phyloP scores from a whole-genome alignment of 2,329 filamentous ascomycete species.

The Cercospora canescens region DNA sequence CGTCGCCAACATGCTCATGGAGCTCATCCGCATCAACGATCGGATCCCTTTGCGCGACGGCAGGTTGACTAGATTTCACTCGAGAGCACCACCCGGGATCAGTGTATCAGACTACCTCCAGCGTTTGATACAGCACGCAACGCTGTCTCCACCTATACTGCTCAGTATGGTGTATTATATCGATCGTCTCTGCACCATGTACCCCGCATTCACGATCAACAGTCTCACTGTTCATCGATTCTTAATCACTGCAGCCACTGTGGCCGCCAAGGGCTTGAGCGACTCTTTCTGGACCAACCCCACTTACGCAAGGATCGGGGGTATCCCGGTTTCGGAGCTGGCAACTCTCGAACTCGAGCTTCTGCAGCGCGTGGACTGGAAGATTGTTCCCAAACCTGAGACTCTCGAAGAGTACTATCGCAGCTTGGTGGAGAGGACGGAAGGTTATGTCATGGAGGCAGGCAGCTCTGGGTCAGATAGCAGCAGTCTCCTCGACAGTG shows the following conservation, averaged over 20 bases:
- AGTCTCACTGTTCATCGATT: slow-evolving; percentile 96
- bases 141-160: slow-evolving; percentile 87
- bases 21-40: slow-evolving; percentile 92
- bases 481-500: slow-evolving; percentile 19
- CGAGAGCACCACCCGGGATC: slow-evolving; percentile 77
- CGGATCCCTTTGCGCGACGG: slow-evolving; percentile 79
- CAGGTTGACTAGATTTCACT: slow-evolving; percentile 91
- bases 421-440: slow-evolving; percentile 71
- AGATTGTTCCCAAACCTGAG: slow-evolving; percentile 93
- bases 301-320: slow-evolving; percentile 90
- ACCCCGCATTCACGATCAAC: slow-evolving; percentile 93
- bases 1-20: slow-evolving; percentile 92
- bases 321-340: slow-evolving; percentile 85
- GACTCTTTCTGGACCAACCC: slow-evolving; percentile 99
- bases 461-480: slow-evolving; percentile 21
- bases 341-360: slow-evolving; percentile 93
- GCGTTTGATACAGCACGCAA: slow-evolving; percentile 89
- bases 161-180: slow-evolving; percentile 99
- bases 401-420: slow-evolving; percentile 91
- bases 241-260: slow-evolving; percentile 91
- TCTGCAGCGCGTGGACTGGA: slow-evolving; percentile 89
- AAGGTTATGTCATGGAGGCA: slow-evolving; percentile 57
- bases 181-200: slow-evolving; percentile 87
- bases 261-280: slow-evolving; percentile 92
- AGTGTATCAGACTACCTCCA: slow-evolving; percentile 93